These are phyloP conservation scores for Hanseniaspora lindneri DNA, from an alignment of 805 yeast species.

Conservation along the genomic window DNA sequence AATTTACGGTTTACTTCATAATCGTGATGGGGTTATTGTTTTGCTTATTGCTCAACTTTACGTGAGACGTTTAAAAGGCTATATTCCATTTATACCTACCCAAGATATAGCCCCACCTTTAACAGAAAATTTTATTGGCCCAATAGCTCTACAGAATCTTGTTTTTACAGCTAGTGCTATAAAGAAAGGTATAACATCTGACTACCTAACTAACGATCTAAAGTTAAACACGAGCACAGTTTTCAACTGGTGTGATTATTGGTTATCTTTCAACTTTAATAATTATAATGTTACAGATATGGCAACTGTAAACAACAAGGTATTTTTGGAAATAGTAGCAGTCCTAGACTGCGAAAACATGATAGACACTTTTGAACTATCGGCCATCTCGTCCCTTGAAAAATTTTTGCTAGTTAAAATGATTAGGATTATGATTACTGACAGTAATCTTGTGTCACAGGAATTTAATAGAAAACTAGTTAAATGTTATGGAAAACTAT, in stretches of 20 bases:
- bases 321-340: slow-evolving; percentile 7
- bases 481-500: not conserved
- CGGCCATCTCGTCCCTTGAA: not conserved
- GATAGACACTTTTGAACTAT: not conserved
- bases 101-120: not conserved
- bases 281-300: not conserved
- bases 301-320: not conserved
- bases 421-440: not conserved
- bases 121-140: slow-evolving; percentile 9
- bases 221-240: not conserved
- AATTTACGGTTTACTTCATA: not conserved
- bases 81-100: not conserved
- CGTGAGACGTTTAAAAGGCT: not conserved
- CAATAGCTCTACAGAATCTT: not conserved
- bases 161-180: not conserved
- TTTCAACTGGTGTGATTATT: slow-evolving; percentile 11
- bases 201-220: not conserved
- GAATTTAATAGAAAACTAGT: not conserved
- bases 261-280: slow-evolving; percentile 9
- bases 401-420: not conserved
- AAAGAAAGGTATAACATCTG: not conserved
- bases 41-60: slow-evolving; percentile 3
- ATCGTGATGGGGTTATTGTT: slow-evolving; percentile 4
- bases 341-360: not conserved
- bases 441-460: not conserved